Conservation (phyloP, 345 rosid genomes). For the Isatis tinctoria region DNA sequence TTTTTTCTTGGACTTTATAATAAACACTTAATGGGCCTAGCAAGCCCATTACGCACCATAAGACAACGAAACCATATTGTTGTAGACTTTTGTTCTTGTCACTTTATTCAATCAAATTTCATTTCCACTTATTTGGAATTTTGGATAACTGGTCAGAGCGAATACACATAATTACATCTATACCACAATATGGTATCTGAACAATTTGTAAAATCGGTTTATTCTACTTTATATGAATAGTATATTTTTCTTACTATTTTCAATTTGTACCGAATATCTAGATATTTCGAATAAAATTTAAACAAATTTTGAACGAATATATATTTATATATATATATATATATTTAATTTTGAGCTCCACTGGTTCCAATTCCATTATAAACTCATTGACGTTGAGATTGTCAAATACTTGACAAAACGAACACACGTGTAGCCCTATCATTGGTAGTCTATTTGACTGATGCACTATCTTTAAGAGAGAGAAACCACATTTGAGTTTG, state of each 20-base stretch:
- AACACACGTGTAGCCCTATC: background rate
- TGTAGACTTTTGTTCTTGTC: background rate
- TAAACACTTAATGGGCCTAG: background rate
- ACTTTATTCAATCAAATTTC: background rate
- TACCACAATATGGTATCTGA: background rate
- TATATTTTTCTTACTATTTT: background rate
- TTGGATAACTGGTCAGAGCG: background rate
- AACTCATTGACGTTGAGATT: constrained; percentile 24
- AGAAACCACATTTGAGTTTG: constrained; percentile 14
- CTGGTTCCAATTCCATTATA: background rate
- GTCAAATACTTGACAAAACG: constrained; percentile 12
- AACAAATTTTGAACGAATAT: background rate
- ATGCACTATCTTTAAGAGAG: constrained; percentile 13
- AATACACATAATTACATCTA: background rate
- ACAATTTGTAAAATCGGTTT: background rate
- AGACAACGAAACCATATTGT: background rate
- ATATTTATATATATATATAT: background rate
- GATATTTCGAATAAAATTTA: background rate
- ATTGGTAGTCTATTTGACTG: constrained; percentile 26
- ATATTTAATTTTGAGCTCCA: background rate
- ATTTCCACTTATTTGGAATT: background rate
- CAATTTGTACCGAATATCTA: background rate
- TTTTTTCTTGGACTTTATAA: background rate
- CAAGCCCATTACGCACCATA: background rate
- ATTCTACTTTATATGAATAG: background rate